Evolutionary conservation across 2,329 filamentous ascomycete genomes (phyloP).

Genomic region (Westerdykella ornata): DNA sequence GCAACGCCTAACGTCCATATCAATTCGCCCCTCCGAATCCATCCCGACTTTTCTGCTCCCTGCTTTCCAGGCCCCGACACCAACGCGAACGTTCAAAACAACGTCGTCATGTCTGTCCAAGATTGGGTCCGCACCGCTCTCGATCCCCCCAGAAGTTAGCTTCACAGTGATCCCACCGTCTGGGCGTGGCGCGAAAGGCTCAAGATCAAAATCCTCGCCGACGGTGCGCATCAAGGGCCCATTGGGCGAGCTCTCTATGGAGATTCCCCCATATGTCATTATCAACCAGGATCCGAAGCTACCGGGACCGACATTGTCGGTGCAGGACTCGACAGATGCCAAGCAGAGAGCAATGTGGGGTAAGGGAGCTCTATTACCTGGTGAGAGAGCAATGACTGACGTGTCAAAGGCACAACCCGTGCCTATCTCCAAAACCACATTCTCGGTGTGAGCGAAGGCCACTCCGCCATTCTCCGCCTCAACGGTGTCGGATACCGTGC

Average conservation of each 20-base stretch:
- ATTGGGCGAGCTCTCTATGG: slow-evolving; percentile 68
- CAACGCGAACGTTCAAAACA: slow-evolving; percentile 61
- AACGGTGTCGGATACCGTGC: slow-evolving; percentile 96
- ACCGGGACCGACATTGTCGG: slow-evolving; percentile 59
- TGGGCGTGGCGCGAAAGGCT: slow-evolving; percentile 50
- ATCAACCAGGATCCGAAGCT: slow-evolving; percentile 60
- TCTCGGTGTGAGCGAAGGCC: slow-evolving; percentile 89
- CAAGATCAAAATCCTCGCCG: slow-evolving; percentile 56
- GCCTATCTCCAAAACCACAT: slow-evolving; percentile 87
- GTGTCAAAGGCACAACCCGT: slow-evolving; percentile 63
- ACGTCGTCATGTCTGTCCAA: slow-evolving; percentile 65
- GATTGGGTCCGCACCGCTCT: slow-evolving; percentile 63
- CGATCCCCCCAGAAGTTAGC: slow-evolving; percentile 54
- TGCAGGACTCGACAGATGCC: slow-evolving; percentile 61
- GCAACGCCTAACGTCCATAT: slow-evolving; percentile 48
- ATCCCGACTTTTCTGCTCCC: slow-evolving; percentile 68
- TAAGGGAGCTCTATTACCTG: slow-evolving; percentile 41
- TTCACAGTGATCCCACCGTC: slow-evolving; percentile 62
- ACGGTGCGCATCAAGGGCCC: slow-evolving; percentile 74
- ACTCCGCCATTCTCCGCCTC: slow-evolving; percentile 84
- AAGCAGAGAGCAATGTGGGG: slow-evolving; percentile 96
- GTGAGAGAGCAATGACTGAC: neutral
- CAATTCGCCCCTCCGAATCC: slow-evolving; percentile 41
- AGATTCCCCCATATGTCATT: slow-evolving; percentile 71
- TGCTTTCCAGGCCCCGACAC: slow-evolving; percentile 51